These are phyloP conservation scores for Lyophyllum decastes DNA, from an alignment of 768 basidiomycete genomes.

Conservation along the genomic window DNA sequence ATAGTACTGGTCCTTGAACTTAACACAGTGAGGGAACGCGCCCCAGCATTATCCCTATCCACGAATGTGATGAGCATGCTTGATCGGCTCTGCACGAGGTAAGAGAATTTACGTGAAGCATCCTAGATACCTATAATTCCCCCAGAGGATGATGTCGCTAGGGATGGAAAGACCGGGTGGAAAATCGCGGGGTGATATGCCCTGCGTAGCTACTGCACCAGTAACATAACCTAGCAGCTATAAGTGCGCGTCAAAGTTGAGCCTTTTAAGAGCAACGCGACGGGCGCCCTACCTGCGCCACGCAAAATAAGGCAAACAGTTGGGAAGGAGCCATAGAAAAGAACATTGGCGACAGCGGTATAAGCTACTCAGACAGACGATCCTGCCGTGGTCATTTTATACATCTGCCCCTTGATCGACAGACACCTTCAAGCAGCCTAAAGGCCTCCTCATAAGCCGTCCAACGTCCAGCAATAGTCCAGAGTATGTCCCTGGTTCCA, in stretches of 20 bases:
- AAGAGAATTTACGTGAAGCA: conserved; percentile 12
- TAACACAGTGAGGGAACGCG: conserved; percentile 11
- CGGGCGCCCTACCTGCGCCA: not conserved
- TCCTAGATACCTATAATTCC: conserved; percentile 9
- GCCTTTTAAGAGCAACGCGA: too few species aligned
- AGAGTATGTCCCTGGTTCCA: not conserved
- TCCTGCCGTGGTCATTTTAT: not conserved
- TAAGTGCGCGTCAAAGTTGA: not conserved
- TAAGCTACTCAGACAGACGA: too few species aligned
- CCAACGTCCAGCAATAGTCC: not conserved
- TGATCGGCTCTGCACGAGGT: not conserved
- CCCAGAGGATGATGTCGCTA: conserved; percentile 13
- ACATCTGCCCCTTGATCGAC: not conserved
- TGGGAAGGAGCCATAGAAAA: not conserved
- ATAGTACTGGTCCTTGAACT: not conserved
- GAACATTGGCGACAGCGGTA: not conserved
- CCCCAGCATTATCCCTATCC: not conserved
- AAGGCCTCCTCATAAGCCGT: not conserved
- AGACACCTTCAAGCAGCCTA: not conserved
- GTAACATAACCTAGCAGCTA: not conserved
- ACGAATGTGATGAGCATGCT: not conserved
- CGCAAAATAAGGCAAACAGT: not conserved
- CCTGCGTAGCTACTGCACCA: not conserved
- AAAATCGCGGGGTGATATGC: conserved; percentile 1
- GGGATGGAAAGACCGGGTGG: conserved; percentile 16